Conservation (phyloP, 2,329 filamentous ascomycete genomes). For the Ophiocordyceps unilateralis region DNA sequence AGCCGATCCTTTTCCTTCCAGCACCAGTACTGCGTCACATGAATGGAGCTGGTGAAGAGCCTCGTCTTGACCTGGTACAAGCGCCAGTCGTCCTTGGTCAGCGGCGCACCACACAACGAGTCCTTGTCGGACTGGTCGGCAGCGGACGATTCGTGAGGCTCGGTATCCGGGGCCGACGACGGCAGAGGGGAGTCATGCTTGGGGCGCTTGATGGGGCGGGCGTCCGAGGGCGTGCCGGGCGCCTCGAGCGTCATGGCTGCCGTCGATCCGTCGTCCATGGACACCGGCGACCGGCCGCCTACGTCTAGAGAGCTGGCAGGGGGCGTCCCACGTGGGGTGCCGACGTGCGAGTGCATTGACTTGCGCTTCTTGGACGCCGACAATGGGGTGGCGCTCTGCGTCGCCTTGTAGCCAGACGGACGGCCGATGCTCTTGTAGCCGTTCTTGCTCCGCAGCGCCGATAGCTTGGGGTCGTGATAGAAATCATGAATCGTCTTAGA, state of each 20-base stretch:
- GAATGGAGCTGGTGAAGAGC: constrained; percentile 24
- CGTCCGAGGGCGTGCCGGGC: background rate
- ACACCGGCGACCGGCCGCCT: constrained; percentile 1
- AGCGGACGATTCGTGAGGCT: background rate
- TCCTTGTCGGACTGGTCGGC: constrained; percentile 30
- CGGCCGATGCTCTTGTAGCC: constrained; percentile 41
- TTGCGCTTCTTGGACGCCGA: constrained; percentile 15
- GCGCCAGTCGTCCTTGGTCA: constrained; percentile 31
- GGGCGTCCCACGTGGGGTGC: constrained; percentile 12
- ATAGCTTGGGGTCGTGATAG: constrained; percentile 37
- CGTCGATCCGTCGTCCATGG: background rate
- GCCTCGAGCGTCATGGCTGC: background rate
- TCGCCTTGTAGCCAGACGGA: constrained; percentile 28
- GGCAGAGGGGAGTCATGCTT: constrained; percentile 8
- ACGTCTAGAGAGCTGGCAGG: constrained; percentile 8
- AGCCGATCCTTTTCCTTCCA: constrained; percentile 22
- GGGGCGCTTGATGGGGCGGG: constrained; percentile 6
- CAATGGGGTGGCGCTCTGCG: constrained; percentile 8
- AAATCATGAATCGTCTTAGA: constrained; percentile 33
- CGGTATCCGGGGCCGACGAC: constrained; percentile 3
- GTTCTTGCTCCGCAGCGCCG: constrained; percentile 29
- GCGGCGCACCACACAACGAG: constrained; percentile 26
- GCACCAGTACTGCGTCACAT: constrained; percentile 39
- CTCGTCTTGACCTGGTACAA: constrained; percentile 34
- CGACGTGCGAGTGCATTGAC: constrained; percentile 12